Conservation (phyloP, 2,329 filamentous ascomycete genomes). For the Cucurbitaria berberidis region DNA sequence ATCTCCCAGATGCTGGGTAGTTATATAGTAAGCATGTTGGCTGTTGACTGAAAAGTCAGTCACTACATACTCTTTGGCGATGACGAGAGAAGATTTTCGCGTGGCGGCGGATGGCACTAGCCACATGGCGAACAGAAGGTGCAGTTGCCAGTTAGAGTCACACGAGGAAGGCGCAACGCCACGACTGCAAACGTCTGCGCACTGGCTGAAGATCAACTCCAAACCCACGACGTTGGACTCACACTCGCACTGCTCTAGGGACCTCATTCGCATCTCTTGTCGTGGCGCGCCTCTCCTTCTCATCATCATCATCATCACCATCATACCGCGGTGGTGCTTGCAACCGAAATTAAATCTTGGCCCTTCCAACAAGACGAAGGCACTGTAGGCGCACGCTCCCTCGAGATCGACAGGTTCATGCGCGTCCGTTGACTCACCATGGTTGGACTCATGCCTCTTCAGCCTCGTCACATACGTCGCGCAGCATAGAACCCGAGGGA, state of each 20-base stretch:
- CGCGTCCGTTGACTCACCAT: neutral
- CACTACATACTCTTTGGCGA: slow-evolving; percentile 22
- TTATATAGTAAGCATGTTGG: slow-evolving; percentile 9
- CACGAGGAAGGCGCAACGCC: neutral
- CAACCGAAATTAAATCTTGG: slow-evolving; percentile 3
- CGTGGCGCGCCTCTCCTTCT: neutral
- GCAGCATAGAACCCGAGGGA: neutral
- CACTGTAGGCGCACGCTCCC: neutral
- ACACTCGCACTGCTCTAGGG: neutral
- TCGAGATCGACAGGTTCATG: slow-evolving; percentile 6
- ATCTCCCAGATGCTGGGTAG: neutral
- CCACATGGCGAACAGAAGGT: neutral
- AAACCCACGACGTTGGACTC: neutral
- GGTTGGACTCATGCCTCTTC: neutral
- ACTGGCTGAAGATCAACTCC: neutral
- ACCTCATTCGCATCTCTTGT: slow-evolving; percentile 1
- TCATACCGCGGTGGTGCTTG: no score
- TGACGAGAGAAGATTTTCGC: slow-evolving; percentile 25
- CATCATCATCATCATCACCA: neutral
- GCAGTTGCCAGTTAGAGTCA: neutral
- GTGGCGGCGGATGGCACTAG: slow-evolving; percentile 1
- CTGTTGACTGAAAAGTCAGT: slow-evolving; percentile 13
- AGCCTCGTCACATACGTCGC: neutral
- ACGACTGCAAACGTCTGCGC: neutral
- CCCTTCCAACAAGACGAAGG: neutral